These are phyloP conservation scores for Tolypocladium nubicola DNA, from an alignment of 2,329 filamentous ascomycete species.

Conservation along the genomic window DNA sequence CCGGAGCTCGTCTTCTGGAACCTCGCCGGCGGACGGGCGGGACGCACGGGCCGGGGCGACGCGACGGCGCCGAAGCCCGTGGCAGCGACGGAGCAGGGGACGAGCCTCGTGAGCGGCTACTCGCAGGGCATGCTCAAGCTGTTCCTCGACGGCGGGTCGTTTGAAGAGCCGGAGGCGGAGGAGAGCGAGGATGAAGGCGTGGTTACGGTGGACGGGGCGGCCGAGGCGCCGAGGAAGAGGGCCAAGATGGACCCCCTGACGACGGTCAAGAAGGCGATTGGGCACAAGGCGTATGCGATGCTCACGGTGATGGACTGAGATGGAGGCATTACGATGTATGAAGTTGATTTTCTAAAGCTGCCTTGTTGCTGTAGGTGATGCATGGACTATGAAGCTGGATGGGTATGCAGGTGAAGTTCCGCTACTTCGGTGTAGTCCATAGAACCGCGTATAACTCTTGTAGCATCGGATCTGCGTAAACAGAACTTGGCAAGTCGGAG, in stretches of 20 bases:
- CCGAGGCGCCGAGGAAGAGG: constrained; percentile 25
- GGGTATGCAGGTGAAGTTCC: no score
- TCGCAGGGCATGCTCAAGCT: constrained; percentile 47
- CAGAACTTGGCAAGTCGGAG: no score
- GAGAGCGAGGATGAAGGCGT: constrained; percentile 24
- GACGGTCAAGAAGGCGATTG: constrained; percentile 38
- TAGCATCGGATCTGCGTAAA: no score
- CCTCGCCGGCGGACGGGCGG: constrained; percentile 30
- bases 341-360: not conserved
- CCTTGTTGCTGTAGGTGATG: not conserved
- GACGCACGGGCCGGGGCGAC: constrained; percentile 11
- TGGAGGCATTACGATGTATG: not conserved
- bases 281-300: constrained; percentile 44
- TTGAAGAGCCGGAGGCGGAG: constrained; percentile 28
- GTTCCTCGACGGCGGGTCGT: constrained; percentile 39
- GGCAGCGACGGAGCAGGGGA: constrained; percentile 30
- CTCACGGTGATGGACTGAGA: constrained; percentile 41
- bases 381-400: not conserved
- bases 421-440: no score
- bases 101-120: constrained; percentile 43
- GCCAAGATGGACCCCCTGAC: constrained; percentile 30
- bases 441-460: no score
- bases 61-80: constrained; percentile 36
- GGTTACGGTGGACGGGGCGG: constrained; percentile 17
- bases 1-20: constrained; percentile 54